Conservation (phyloP, 208 protist genomes). For the Strigomonas galati region DNA sequence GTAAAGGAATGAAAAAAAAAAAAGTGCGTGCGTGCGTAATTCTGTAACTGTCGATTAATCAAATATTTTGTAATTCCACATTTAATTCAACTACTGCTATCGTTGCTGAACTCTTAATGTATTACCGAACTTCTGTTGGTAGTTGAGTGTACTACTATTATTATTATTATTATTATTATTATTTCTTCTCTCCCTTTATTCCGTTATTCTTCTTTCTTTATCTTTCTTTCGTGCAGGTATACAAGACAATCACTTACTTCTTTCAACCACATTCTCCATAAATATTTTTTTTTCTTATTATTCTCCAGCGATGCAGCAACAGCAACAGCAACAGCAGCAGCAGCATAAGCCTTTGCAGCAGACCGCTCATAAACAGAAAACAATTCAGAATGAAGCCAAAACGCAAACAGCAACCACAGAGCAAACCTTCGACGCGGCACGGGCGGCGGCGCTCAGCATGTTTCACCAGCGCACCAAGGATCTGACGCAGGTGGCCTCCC, state of each 20-base stretch:
- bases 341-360: conserved; percentile 18
- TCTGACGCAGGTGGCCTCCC: conserved; percentile 56
- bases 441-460: conserved; percentile 60
- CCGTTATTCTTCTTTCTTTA: background rate
- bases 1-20: no score
- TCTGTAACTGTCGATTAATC: background rate
- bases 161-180: no score
- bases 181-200: conserved; percentile 14
- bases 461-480: conserved; percentile 84
- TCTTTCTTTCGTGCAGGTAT: background rate
- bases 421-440: conserved; percentile 65
- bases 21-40: no score
- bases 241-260: background rate
- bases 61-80: background rate
- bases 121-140: no score
- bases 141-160: no score
- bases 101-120: no score
- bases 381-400: background rate
- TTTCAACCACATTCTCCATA: no score
- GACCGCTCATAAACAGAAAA: background rate
- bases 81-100: no score
- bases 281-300: background rate
- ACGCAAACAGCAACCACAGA: conserved; percentile 7
- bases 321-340: conserved; percentile 16
- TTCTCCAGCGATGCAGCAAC: conserved; percentile 9